Percentiles rank a stretch among this genome's conserved stretches.
Evolutionary conservation across 148 eudicot species (phyloP).

Genomic region (Cornus florida): DNA sequence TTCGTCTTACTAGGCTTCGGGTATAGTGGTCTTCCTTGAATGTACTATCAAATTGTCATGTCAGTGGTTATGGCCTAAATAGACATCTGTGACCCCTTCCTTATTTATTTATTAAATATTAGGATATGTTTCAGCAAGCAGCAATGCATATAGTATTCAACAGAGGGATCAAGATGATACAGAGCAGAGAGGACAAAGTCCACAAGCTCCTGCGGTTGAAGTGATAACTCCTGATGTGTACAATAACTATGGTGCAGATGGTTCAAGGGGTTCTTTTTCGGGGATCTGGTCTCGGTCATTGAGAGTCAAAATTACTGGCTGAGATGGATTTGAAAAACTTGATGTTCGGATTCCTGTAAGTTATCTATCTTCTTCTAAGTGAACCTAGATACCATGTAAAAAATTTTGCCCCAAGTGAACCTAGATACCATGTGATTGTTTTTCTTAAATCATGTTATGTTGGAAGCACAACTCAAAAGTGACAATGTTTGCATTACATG

Average conservation of each 20-base stretch:
- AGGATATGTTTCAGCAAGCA: conserved; percentile 40
- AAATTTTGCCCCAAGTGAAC: too few species aligned
- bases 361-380: conserved; percentile 11
- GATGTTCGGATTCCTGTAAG: conserved; percentile 92
- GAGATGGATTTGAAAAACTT: conserved; percentile 82
- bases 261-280: conserved; percentile 45
- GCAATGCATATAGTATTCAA: conserved; percentile 36
- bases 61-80: not conserved
- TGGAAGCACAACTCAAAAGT: not conserved
- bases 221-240: conserved; percentile 75
- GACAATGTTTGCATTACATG: not conserved
- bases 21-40: not conserved
- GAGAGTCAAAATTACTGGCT: conserved; percentile 81
- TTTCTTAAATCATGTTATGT: conserved; percentile 1
- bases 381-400: too few species aligned
- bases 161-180: conserved; percentile 30
- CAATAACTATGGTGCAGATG: conserved; percentile 41
- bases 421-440: not conserved
- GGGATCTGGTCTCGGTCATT: conserved; percentile 77
- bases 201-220: conserved; percentile 52
- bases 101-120: conserved; percentile 13
- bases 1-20: not conserved
- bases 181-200: conserved; percentile 40
- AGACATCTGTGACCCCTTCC: conserved; percentile 10
- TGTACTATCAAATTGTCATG: not conserved